Evolutionary conservation across 305 asterid genomes (phyloP), one percentile per base, ranked within the genome.

Genomic region (Vinca major): DNA sequence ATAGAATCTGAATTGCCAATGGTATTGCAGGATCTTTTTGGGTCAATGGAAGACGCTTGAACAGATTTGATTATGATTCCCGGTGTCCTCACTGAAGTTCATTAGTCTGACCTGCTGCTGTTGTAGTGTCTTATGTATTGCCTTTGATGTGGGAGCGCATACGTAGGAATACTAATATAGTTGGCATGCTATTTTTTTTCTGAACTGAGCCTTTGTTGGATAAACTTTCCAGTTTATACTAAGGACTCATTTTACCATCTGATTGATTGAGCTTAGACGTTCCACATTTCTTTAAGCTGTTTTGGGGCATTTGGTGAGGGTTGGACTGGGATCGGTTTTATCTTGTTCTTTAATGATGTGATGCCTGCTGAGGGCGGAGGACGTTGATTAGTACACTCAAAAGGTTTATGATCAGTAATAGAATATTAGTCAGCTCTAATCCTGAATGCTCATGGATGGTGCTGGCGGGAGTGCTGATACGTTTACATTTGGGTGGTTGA

Each of bases 11-110:
- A 84, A 86, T 78, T 68, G 64, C 56, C 71, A 77, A 78, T 85
- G 82, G 68, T 79, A 76, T 86, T 88, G 95, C 88, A 83, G 86
- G 95, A 80, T 81, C 83, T 37, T 69, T 69, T 70, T 71, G 67
- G 78, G 56, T 75, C 78, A 77, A 26, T 82, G 78, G 86, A 81
- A 76, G 85, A 78, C 78, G 74, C 85, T 72, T 74, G 90, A 26
- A 80, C 87, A 81, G 77, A 74, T 73, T 54, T 80, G 78, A 72
- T 77, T 81, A 78, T 86, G 89, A 75, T 79, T 71, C 79, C 82
- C 73, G 87, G 83, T 80, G 82, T 26, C 79, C 70, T 78, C 75
- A 75, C 56, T 80, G 76, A 76, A 80, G 74, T 73, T 68, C 80
- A 74, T 80, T 83, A 81, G 84, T 71, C 56, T 85, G 84, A 71